A percentile compares a stretch with the other conserved stretches of the same genome.
These are phyloP conservation scores for Syzygium malaccense DNA, from an alignment of 441 rosid genomes.

Conservation along the genomic window DNA sequence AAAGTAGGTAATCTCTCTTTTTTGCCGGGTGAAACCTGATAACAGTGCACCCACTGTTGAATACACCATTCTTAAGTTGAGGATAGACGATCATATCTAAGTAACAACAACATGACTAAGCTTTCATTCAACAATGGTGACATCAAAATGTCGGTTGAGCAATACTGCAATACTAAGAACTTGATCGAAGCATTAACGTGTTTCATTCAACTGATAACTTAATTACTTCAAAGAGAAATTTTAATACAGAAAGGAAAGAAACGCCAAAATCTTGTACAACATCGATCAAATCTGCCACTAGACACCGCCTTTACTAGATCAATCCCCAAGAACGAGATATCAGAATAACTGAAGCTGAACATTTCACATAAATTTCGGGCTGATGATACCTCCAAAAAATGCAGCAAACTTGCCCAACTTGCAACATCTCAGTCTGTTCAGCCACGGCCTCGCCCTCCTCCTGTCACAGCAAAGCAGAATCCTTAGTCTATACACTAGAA, in stretches of 20 bases:
- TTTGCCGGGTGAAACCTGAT: neutral
- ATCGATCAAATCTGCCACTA: neutral
- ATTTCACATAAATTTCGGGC: slow-evolving; percentile 15
- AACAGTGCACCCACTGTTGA: neutral
- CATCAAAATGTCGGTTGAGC: neutral
- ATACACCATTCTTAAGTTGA: neutral
- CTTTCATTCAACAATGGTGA: neutral
- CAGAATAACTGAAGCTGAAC: neutral
- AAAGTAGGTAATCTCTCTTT: neutral
- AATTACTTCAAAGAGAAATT: neutral
- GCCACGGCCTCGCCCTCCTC: slow-evolving; percentile 54
- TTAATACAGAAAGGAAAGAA: neutral
- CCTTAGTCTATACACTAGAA: neutral
- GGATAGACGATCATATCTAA: neutral
- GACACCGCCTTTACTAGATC: neutral
- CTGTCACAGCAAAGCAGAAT: slow-evolving; percentile 14
- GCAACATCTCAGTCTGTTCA: slow-evolving; percentile 4
- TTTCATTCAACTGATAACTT: neutral
- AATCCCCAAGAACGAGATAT: neutral
- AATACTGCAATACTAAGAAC: neutral
- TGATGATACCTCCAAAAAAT: slow-evolving; percentile 27
- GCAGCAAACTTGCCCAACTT: slow-evolving; percentile 18
- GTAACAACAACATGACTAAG: neutral
- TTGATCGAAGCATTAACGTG: neutral
- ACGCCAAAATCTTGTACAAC: neutral